Conservation (phyloP, 2,329 filamentous ascomycete species). For the Ophidiomyces ophidiicola region DNA sequence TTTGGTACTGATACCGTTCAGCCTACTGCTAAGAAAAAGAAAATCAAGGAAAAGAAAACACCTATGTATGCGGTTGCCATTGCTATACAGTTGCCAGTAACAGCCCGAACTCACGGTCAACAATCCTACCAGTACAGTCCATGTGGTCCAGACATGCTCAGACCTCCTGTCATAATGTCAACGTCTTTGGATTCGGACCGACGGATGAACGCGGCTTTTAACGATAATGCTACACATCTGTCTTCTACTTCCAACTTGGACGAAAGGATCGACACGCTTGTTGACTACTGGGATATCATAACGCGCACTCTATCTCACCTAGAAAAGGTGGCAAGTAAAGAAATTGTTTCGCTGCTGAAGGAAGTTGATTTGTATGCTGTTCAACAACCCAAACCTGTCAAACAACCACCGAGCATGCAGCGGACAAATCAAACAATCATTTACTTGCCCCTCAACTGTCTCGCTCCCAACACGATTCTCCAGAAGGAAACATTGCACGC, state of each 20-base stretch:
- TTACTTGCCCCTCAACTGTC: slow-evolving; percentile 39
- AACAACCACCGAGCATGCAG: slow-evolving; percentile 37
- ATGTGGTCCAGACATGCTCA: slow-evolving; percentile 21
- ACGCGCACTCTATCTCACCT: slow-evolving; percentile 43
- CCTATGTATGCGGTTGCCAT: slow-evolving; percentile 50
- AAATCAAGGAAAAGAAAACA: slow-evolving; percentile 41
- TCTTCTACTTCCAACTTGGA: slow-evolving; percentile 39
- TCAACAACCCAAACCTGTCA: slow-evolving; percentile 33
- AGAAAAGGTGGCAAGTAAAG: slow-evolving; percentile 40
- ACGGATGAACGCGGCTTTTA: slow-evolving; percentile 28
- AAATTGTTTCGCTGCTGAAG: slow-evolving; percentile 41
- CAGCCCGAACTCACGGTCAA: slow-evolving; percentile 25
- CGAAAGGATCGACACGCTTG: slow-evolving; percentile 44
- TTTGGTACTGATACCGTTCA: slow-evolving; percentile 29
- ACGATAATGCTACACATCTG: slow-evolving; percentile 34
- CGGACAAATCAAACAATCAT: slow-evolving; percentile 38
- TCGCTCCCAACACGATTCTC: slow-evolving; percentile 35
- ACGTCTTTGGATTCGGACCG: slow-evolving; percentile 34
- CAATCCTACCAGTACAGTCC: slow-evolving; percentile 28
- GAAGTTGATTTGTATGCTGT: slow-evolving; percentile 33
- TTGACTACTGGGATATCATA: slow-evolving; percentile 49
- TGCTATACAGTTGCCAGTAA: slow-evolving; percentile 41
- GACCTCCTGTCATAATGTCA: slow-evolving; percentile 23
- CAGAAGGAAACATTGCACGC: slow-evolving; percentile 38
- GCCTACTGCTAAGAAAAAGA: slow-evolving; percentile 31